These are phyloP conservation scores for Epichloe elymi DNA, from an alignment of 2,329 filamentous ascomycete species.

Conservation along the genomic window DNA sequence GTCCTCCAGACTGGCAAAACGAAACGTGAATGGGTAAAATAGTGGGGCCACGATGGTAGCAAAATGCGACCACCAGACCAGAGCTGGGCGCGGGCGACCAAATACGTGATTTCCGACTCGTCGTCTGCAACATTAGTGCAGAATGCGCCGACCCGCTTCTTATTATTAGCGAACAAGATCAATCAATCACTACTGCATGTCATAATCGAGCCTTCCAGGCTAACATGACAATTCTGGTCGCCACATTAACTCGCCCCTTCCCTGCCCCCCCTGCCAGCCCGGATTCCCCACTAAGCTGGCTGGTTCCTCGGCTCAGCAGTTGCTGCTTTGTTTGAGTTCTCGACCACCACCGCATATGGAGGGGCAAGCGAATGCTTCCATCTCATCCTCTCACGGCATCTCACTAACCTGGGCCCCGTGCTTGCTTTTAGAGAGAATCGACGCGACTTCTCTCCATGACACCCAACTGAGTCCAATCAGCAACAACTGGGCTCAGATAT, in stretches of 20 bases:
- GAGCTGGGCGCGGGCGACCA: no score
- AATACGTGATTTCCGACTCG: no score
- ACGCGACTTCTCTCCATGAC: neutral
- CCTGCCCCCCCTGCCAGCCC: no score
- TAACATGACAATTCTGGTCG: no score
- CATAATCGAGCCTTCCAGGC: no score
- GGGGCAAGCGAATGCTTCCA: slow-evolving; percentile 1
- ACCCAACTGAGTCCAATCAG: neutral
- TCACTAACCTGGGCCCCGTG: neutral
- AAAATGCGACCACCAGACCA: neutral
- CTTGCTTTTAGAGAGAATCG: neutral
- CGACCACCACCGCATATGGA: slow-evolving; percentile 1
- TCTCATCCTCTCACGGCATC: neutral
- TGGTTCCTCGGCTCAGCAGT: slow-evolving; percentile 6
- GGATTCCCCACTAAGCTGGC: neutral
- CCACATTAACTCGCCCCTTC: no score
- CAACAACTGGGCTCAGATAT: neutral
- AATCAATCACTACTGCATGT: no score
- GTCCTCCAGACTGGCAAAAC: neutral
- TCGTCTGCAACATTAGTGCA: no score
- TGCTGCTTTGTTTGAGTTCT: neutral
- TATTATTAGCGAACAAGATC: no score
- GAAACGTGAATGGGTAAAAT: neutral
- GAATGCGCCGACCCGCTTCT: no score
- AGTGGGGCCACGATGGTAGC: neutral